Percentiles rank a stretch among this genome's conserved stretches.
phyloP scores from a whole-genome alignment of 371 early-diverging fungal genomes.

The Syncephalastrum monosporum region DNA sequence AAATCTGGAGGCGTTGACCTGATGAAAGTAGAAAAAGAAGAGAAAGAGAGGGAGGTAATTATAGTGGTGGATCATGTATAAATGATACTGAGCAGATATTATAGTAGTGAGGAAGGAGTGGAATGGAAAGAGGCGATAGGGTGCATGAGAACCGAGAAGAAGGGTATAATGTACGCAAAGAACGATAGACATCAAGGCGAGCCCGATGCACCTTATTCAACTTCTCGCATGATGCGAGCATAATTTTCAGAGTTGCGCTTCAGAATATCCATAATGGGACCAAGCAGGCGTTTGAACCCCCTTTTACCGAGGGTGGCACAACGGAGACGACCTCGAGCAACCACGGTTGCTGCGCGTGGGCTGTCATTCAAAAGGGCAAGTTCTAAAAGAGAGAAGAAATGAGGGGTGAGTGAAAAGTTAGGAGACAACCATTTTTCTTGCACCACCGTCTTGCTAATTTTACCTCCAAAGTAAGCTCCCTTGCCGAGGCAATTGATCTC shows the following conservation, averaged over 20 bases:
- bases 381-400: slow-evolving; percentile 45
- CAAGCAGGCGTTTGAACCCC: slow-evolving; percentile 85
- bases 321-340: slow-evolving; percentile 80
- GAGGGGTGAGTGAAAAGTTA: slow-evolving; percentile 1
- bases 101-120: too few species aligned
- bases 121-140: too few species aligned
- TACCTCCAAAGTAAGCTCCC: slow-evolving; percentile 94
- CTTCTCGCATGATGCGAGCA: slow-evolving; percentile 12
- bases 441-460: slow-evolving; percentile 5
- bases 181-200: too few species aligned
- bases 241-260: slow-evolving; percentile 81
- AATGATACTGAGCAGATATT: too few species aligned
- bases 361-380: slow-evolving; percentile 83
- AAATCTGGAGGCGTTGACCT: too few species aligned
- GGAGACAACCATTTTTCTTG: neutral
- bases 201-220: neutral
- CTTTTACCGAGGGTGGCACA: slow-evolving; percentile 84
- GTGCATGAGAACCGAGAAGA: too few species aligned
- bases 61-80: too few species aligned
- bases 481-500: slow-evolving; percentile 69
- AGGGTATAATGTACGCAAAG: too few species aligned
- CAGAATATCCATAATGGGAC: slow-evolving; percentile 85
- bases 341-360: slow-evolving; percentile 83
- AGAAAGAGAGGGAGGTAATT: too few species aligned
- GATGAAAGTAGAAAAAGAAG: too few species aligned